phyloP scores from a whole-genome alignment of 169 alveolate species.

The Cryptosporidium bovis region DNA sequence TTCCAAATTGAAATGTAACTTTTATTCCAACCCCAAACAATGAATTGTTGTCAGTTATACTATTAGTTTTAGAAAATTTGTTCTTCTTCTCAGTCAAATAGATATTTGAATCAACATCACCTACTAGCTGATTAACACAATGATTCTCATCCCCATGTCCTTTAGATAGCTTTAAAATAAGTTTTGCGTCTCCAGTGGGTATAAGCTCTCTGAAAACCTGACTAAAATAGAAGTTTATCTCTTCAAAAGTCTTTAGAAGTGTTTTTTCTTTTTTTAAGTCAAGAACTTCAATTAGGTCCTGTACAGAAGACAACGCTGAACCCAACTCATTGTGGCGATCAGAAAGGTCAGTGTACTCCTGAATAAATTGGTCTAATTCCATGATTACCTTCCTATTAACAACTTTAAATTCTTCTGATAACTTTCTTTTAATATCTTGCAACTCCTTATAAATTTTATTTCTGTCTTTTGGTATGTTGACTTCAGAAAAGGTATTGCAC shows the following conservation, averaged over 20 bases:
- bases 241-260: conserved; percentile 74
- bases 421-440: conserved; percentile 10
- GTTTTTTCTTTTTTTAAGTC: conserved; percentile 77
- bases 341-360: conserved; percentile 64
- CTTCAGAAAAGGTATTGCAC: background rate
- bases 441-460: conserved; percentile 27
- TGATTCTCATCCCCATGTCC: background rate
- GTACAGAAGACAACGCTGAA: conserved; percentile 64
- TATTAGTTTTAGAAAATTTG: background rate
- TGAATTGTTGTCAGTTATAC: conserved; percentile 4
- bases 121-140: background rate
- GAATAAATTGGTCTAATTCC: conserved; percentile 64
- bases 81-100: conserved; percentile 9
- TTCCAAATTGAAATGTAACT: conserved; percentile 46
- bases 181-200: conserved; percentile 80
- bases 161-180: conserved; percentile 52
- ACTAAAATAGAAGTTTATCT: conserved; percentile 75
- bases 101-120: background rate
- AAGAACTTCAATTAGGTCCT: conserved; percentile 20
- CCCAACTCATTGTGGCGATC: conserved; percentile 56
- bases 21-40: conserved; percentile 44
- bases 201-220: conserved; percentile 79
- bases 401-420: conserved; percentile 23
- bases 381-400: conserved; percentile 46
- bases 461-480: conserved; percentile 17